Conservation (phyloP, 306 rosid genomes). For the Lithocarpus polystachyus region DNA sequence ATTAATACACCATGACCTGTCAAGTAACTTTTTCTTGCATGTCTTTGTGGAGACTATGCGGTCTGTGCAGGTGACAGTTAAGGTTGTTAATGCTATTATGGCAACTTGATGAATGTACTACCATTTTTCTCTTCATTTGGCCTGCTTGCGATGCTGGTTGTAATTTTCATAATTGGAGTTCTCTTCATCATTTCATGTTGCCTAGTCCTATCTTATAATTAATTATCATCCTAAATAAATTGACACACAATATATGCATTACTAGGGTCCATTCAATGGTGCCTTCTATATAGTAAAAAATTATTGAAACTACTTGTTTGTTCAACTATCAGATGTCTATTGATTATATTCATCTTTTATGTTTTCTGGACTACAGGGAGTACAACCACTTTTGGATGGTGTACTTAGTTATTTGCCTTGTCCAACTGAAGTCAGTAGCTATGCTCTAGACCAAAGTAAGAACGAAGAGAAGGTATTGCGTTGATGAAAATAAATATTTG, state of each 20-base stretch:
- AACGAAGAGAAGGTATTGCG: constrained; percentile 78
- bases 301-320: background rate
- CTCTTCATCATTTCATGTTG: too few species aligned
- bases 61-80: background rate
- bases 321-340: constrained; percentile 5
- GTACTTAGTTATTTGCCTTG: constrained; percentile 89
- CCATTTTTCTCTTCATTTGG: background rate
- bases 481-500: constrained; percentile 12
- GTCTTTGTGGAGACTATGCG: background rate
- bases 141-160: background rate
- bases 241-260: background rate
- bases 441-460: constrained; percentile 90
- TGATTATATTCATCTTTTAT: constrained; percentile 19
- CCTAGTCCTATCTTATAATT: background rate
- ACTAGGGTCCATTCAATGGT: background rate
- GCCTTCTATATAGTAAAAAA: background rate
- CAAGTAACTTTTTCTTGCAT: background rate
- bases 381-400: constrained; percentile 93
- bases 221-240: background rate
- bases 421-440: constrained; percentile 80
- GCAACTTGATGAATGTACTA: background rate
- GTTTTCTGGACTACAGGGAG: constrained; percentile 65
- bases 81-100: background rate
- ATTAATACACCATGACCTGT: background rate
- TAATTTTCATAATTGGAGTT: background rate